Evolutionary conservation across 768 basidiomycete genomes (phyloP).

Genomic region (Suillus subalutaceus): DNA sequence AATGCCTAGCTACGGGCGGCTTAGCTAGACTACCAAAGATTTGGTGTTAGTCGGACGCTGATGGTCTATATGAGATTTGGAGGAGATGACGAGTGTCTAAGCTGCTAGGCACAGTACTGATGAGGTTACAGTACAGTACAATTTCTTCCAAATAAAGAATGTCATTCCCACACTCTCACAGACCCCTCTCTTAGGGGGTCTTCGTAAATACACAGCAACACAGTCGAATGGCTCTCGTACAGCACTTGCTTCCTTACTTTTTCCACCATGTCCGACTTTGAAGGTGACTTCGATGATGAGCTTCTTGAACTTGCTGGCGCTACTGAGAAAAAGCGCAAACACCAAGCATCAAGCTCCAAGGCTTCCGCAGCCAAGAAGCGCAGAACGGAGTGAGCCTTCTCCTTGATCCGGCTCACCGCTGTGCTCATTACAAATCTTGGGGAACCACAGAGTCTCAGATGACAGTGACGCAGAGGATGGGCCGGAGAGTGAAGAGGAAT

Average conservation of each 20-base stretch:
- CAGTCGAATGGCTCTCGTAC: neutral
- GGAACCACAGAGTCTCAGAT: conserved; percentile 40
- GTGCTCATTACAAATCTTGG: conserved; percentile 13
- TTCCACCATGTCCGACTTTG: conserved; percentile 50
- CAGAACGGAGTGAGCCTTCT: conserved; percentile 64
- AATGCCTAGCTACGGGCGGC: neutral
- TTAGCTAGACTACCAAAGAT: neutral
- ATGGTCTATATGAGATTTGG: neutral
- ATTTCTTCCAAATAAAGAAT: neutral
- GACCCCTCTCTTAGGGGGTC: conserved; percentile 3
- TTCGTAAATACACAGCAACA: conserved; percentile 1
- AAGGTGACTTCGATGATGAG: conserved; percentile 64
- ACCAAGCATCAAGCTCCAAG: conserved; percentile 48
- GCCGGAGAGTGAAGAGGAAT: conserved; percentile 67
- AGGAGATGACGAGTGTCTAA: neutral
- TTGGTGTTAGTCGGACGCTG: neutral
- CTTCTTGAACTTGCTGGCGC: conserved; percentile 82
- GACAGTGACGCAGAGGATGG: conserved; percentile 54
- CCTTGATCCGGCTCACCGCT: conserved; percentile 4
- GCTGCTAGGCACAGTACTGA: neutral
- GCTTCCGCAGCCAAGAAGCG: conserved; percentile 62
- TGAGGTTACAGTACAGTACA: neutral
- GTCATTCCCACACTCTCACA: neutral
- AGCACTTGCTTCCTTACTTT: neutral
- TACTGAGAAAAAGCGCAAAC: conserved; percentile 66